Evolutionary conservation across 805 yeast genomes (phyloP), one percentile per base, ranked within the genome.

Genomic region (Torulaspora microellipsoides): DNA sequence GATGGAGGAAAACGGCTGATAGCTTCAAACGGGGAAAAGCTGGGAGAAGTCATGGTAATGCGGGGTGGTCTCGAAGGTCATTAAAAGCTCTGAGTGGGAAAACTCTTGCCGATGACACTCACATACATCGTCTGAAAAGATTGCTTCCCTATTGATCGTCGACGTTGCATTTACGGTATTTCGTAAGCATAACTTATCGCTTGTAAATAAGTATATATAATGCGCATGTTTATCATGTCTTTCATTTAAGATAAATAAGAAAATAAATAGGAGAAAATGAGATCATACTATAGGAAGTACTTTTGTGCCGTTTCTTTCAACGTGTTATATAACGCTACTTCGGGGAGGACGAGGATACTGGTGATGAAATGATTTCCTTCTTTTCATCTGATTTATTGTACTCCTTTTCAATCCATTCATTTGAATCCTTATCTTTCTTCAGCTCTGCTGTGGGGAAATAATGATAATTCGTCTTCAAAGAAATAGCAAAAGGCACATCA

Each of bases 31-130:
- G 87, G 60, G 90, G 75, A 49, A 78, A 80, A 55, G 84, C 95
- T 15, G 95, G 96, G 9, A 78, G 95, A 69, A 84, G 85, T 53
- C 97, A 90, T 63, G 96, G 97, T 39, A 90, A 90, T 59, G 86
- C 89, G 1, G 90, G 95, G 15, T 90, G 93, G 83, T 75, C 89
- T 27, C 69, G 77, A 32, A 73, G 81, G 40, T 71, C 76, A 20
- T 66, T 84, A 57, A 70, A 77, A 47, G 74, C 73, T 55, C 71
- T 83, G 65, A 76, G 80, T 52, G 83, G 79, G 27, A 83, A 73
- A 53, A 77, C 73, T 7, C 60, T 67, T 53, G 86, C 80, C 31
- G 72, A 76, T 36, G 68, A 71, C 17, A 68, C 72, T 17, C 88
- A 83, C 58, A 69, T 77, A 38, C 77, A 76, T 56, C 82, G 79